A percentile compares a stretch with the other conserved stretches of the same genome.
Conservation (phyloP, 257 asterid species). For the Solanum acaule region DNA sequence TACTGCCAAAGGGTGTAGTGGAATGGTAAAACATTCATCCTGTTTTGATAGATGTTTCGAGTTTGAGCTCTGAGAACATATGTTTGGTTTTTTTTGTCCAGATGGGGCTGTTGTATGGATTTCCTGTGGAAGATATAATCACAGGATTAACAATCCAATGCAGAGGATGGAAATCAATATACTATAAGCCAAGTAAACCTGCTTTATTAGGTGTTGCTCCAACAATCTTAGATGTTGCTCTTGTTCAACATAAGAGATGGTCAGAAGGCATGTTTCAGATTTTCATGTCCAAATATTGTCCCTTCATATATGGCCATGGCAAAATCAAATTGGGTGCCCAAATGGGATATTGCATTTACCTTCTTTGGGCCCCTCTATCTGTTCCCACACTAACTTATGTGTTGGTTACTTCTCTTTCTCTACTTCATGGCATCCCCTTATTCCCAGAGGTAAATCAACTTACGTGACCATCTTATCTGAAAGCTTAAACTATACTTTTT, state of each 20-base stretch:
- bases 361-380: conserved; percentile 50
- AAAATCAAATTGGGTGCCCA: conserved; percentile 50
- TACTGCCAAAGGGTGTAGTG: not conserved
- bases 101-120: conserved; percentile 86
- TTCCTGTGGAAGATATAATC: conserved; percentile 68
- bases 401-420: conserved; percentile 28
- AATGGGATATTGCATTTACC: conserved; percentile 61
- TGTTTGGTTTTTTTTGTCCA: conserved; percentile 9
- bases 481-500: too few relatives aligned
- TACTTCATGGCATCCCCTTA: conserved; percentile 36
- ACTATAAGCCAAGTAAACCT: conserved; percentile 42
- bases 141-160: conserved; percentile 79
- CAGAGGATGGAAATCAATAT: conserved; percentile 80
- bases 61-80: not conserved
- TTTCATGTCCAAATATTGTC: conserved; percentile 63
- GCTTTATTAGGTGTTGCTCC: conserved; percentile 70
- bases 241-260: conserved; percentile 80
- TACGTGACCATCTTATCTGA: rapidly evolving
- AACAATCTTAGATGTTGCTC: conserved; percentile 40
- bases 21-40: not conserved
- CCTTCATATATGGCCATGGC: conserved; percentile 47
- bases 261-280: conserved; percentile 69
- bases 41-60: not conserved
- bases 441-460: conserved; percentile 50
- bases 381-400: conserved; percentile 41